Evolutionary conservation across 176 grass and related monocot genomes (phyloP).

Genomic region (Oryza australiensis): DNA sequence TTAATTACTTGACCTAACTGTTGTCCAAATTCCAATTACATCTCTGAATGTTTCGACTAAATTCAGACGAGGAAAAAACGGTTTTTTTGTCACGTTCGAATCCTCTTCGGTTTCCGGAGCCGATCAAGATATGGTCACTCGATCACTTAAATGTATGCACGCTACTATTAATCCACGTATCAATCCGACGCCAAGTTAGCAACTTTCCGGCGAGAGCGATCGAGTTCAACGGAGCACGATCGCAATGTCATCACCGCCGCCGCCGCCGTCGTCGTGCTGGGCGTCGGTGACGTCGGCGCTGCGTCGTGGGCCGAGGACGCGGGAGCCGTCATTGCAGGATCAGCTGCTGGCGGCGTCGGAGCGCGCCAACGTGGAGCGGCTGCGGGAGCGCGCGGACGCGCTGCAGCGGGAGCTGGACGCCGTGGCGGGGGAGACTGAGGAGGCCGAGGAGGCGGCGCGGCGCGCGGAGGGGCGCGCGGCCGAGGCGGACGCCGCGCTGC

Average conservation of each 20-base stretch:
- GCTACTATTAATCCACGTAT: too few relatives aligned
- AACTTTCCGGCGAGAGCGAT: not conserved
- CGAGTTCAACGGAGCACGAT: not conserved
- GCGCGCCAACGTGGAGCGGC: not conserved
- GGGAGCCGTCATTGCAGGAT: constrained; percentile 20
- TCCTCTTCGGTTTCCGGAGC: not conserved
- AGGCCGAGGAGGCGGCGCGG: not conserved
- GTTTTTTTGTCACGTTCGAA: not conserved
- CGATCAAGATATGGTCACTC: not conserved
- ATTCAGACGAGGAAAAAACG: not conserved
- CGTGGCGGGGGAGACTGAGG: not conserved
- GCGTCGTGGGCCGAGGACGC: not conserved
- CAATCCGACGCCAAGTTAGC: not conserved
- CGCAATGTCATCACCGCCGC: not conserved
- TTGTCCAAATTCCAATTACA: not conserved
- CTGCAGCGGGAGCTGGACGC: constrained; percentile 30
- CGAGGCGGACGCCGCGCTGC: not conserved
- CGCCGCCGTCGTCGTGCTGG: not conserved
- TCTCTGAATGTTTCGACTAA: not conserved
- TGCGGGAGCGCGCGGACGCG: constrained; percentile 13
- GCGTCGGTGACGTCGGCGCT: not conserved
- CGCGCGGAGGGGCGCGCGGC: not conserved
- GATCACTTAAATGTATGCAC: too few relatives aligned
- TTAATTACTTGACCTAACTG: not conserved
- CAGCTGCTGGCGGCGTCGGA: constrained; percentile 5